Evolutionary conservation across 169 alveolate genomes (phyloP).

Genomic region (Eimeria falciformis): DNA sequence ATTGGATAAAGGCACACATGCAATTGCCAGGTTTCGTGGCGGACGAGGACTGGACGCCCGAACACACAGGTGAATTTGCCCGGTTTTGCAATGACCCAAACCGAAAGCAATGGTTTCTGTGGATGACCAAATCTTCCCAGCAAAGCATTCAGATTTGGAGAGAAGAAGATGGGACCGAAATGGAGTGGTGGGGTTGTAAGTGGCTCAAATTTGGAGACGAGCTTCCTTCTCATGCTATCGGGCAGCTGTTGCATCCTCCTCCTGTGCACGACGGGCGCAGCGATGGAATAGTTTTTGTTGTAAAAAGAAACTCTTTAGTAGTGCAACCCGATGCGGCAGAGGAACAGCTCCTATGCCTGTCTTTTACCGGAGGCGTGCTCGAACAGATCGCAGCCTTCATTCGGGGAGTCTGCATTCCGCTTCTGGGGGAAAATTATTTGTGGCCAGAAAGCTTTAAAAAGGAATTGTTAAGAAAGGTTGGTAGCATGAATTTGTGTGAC

Average conservation of each 20-base stretch:
- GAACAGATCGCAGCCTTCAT: constrained; percentile 25
- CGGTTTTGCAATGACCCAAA: constrained; percentile 15
- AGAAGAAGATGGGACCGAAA: not conserved
- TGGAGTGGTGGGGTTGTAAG: not conserved
- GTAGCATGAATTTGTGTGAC: too few relatives aligned
- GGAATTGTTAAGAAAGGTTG: constrained; percentile 43
- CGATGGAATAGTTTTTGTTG: constrained; percentile 26
- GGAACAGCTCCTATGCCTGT: constrained; percentile 46
- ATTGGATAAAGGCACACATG: constrained; percentile 47
- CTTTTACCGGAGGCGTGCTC: constrained; percentile 49
- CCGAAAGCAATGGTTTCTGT: constrained; percentile 58
- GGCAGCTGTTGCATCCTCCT: constrained; percentile 11
- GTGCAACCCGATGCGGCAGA: not conserved
- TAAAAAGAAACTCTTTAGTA: not conserved
- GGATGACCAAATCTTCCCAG: constrained; percentile 15
- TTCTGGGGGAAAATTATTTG: constrained; percentile 25
- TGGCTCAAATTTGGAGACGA: constrained; percentile 51
- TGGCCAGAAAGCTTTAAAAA: constrained; percentile 67
- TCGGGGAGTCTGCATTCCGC: constrained; percentile 55
- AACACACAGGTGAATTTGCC: constrained; percentile 49
- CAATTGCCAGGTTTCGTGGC: constrained; percentile 72
- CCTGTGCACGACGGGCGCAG: not conserved
- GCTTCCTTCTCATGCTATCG: constrained; percentile 45
- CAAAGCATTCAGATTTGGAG: not conserved
- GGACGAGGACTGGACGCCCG: constrained; percentile 68